Conservation (phyloP, 2,329 filamentous ascomycete genomes). For the Aspergillus quadrilineatus region DNA sequence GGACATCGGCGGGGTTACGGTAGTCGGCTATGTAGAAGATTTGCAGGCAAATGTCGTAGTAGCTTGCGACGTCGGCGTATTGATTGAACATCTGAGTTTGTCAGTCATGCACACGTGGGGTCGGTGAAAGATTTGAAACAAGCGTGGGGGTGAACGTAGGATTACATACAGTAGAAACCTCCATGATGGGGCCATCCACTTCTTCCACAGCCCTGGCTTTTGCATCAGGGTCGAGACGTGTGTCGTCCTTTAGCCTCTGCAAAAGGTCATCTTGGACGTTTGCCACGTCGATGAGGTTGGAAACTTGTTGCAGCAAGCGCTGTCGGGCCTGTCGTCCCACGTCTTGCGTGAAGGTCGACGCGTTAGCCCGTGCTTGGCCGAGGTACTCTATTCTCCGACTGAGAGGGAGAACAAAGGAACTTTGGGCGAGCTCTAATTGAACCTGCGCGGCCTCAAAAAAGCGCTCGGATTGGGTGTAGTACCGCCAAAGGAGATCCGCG, state of each 20-base stretch:
- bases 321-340: conserved; percentile 79
- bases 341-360: conserved; percentile 75
- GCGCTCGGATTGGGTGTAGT: conserved; percentile 79
- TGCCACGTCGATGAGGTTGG: conserved; percentile 83
- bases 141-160: conserved; percentile 7
- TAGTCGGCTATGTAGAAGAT: conserved; percentile 93
- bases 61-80: conserved; percentile 85
- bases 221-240: conserved; percentile 64
- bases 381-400: conserved; percentile 86
- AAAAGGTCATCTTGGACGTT: conserved; percentile 93
- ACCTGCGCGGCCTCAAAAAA: conserved; percentile 87
- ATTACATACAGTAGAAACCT: conserved; percentile 69
- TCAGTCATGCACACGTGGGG: conserved; percentile 15
- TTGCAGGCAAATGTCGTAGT: conserved; percentile 88
- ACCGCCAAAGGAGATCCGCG: conserved; percentile 88
- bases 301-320: conserved; percentile 77
- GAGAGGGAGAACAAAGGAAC: conserved; percentile 75
- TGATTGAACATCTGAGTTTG: conserved; percentile 75
- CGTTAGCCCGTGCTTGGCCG: conserved; percentile 87
- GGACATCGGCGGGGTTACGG: conserved; percentile 81
- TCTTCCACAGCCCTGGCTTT: conserved; percentile 63
- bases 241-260: conserved; percentile 71
- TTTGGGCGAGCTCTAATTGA: conserved; percentile 78
- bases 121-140: no score
- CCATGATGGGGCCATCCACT: conserved; percentile 75